phyloP scores from a whole-genome alignment of 306 rosid species.

The Dalbergia oliveri region DNA sequence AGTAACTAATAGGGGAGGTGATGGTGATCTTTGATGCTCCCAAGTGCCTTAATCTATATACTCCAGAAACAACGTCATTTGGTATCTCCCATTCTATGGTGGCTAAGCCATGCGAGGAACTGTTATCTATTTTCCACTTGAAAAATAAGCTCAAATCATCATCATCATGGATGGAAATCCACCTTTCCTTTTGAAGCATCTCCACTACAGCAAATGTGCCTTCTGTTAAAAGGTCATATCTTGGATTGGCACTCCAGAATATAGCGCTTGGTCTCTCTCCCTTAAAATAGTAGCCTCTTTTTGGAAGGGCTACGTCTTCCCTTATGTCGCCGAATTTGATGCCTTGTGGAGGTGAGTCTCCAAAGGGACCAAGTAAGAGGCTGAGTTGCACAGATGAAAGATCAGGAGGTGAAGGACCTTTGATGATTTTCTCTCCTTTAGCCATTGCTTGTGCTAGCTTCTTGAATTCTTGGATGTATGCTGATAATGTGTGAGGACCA shows the following conservation, averaged over 20 bases:
- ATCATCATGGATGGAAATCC: conserved; percentile 72
- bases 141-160: conserved; percentile 78
- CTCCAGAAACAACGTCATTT: conserved; percentile 56
- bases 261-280: conserved; percentile 68
- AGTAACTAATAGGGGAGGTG: conserved; percentile 59
- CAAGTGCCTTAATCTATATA: conserved; percentile 74
- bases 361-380: conserved; percentile 50
- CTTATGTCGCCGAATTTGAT: conserved; percentile 71
- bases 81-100: conserved; percentile 84
- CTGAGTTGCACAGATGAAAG: conserved; percentile 65
- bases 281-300: conserved; percentile 59
- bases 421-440: conserved; percentile 50
- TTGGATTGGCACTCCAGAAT: conserved; percentile 84
- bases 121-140: conserved; percentile 68
- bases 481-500: conserved; percentile 89
- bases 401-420: conserved; percentile 73
- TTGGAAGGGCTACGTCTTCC: conserved; percentile 66
- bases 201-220: conserved; percentile 83
- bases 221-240: conserved; percentile 76
- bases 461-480: conserved; percentile 85
- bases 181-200: conserved; percentile 61
- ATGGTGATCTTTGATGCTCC: conserved; percentile 67
- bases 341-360: conserved; percentile 60
- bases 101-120: conserved; percentile 53
- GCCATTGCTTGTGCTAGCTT: conserved; percentile 81